Conservation (phyloP, 2,329 filamentous ascomycete species). For the Paecilomyces formosus region DNA sequence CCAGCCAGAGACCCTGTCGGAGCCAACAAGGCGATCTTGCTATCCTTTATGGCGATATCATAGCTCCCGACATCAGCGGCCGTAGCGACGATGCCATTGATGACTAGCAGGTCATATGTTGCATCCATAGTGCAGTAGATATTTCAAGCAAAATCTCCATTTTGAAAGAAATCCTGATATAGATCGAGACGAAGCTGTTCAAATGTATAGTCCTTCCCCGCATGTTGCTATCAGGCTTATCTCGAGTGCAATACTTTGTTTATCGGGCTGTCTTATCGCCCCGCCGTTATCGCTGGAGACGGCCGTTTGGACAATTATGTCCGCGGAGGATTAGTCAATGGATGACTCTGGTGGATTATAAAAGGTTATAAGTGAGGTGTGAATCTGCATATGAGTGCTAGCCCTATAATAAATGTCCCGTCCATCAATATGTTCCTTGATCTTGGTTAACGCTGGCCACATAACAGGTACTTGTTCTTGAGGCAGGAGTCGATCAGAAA, state of each 20-base stretch:
- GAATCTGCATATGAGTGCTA: too few species aligned
- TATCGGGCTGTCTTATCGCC: background rate
- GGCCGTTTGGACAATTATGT: background rate
- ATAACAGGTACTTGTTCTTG: conserved; percentile 33
- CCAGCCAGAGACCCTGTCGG: conserved; percentile 27
- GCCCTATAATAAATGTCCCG: too few species aligned
- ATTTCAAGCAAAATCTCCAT: background rate
- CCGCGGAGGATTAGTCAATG: too few species aligned
- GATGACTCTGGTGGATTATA: too few species aligned
- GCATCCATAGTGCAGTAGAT: background rate
- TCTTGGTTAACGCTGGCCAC: too few species aligned
- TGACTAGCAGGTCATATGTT: conserved; percentile 33
- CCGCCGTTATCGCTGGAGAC: background rate
- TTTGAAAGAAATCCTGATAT: background rate
- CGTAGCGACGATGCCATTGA: conserved; percentile 39
- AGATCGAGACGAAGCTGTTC: background rate
- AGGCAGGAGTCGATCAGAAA: conserved; percentile 28
- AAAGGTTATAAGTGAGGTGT: too few species aligned
- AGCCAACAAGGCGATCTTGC: conserved; percentile 36
- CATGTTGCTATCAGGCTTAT: background rate
- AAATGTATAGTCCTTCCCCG: background rate
- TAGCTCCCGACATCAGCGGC: conserved; percentile 34
- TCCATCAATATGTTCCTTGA: too few species aligned
- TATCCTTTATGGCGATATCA: conserved; percentile 38
- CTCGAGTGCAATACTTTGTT: background rate